A percentile compares a stretch with the other conserved stretches of the same genome.
phyloP scores from a whole-genome alignment of 2,329 filamentous ascomycete species.

The Trichocomaceae sp. region DNA sequence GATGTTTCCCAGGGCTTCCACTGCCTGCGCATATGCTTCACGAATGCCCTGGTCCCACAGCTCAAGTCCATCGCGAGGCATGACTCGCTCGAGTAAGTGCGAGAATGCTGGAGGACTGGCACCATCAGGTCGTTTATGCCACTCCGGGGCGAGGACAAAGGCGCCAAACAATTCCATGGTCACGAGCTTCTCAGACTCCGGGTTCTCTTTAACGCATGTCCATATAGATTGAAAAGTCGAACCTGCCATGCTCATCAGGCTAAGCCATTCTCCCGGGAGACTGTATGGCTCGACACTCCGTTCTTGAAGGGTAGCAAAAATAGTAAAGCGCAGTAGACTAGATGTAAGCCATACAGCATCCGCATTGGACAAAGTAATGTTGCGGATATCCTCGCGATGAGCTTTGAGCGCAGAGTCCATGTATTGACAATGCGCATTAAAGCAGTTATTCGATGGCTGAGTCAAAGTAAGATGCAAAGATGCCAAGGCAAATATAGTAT shows the following conservation, averaged over 20 bases:
- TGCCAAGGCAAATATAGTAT: slow-evolving; percentile 8
- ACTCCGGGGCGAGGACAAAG: background rate
- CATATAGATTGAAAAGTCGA: slow-evolving; percentile 3
- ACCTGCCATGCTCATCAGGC: background rate
- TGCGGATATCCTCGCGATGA: slow-evolving; percentile 7
- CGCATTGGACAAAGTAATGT: slow-evolving; percentile 3
- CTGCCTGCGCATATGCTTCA: slow-evolving; percentile 3
- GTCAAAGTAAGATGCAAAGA: slow-evolving; percentile 8
- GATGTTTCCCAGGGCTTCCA: background rate
- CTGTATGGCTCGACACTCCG: slow-evolving; percentile 4
- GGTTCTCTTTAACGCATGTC: background rate
- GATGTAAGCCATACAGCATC: slow-evolving; percentile 12
- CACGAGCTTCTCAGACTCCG: background rate
- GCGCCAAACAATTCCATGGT: slow-evolving; percentile 5
- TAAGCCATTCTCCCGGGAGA: slow-evolving; percentile 8
- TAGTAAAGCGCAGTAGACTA: slow-evolving; percentile 5
- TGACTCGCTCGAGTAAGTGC: slow-evolving; percentile 5
- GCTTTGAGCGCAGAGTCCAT: slow-evolving; percentile 8
- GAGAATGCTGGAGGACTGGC: background rate
- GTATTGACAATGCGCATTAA: slow-evolving; percentile 6
- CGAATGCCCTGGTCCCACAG: slow-evolving; percentile 7
- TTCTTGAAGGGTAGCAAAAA: slow-evolving; percentile 9
- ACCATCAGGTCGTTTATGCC: background rate
- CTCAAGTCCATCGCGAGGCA: slow-evolving; percentile 2
- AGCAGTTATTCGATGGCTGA: slow-evolving; percentile 1